These are phyloP conservation scores for Saccharum hybrid DNA, from an alignment of 202 grass and related monocot species.

Conservation along the genomic window DNA sequence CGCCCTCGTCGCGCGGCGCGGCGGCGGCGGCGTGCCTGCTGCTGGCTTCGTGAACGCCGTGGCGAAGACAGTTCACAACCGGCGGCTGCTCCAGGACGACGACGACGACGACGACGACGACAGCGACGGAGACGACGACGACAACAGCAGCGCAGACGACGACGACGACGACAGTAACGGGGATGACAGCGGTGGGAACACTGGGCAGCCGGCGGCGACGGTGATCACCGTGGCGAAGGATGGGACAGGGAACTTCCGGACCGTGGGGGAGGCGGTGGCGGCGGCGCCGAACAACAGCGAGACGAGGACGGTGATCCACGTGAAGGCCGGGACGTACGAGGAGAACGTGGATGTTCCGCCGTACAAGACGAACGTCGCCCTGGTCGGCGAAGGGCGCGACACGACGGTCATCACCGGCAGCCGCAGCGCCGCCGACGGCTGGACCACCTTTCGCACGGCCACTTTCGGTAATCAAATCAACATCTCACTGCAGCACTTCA, in stretches of 20 bases:
- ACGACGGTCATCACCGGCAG: constrained; percentile 71
- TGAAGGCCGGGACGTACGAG: constrained; percentile 77
- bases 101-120: background rate
- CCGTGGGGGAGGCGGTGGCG: constrained; percentile 75
- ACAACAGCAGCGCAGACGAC: background rate
- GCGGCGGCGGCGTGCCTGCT: background rate
- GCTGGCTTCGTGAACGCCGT: constrained; percentile 31
- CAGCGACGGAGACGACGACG: background rate
- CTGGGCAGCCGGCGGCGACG: background rate
- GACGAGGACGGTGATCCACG: constrained; percentile 56
- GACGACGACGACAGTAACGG: background rate
- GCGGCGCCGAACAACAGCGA: constrained; percentile 69
- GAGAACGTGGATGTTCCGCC: constrained; percentile 74
- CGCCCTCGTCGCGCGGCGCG: constrained; percentile 50
- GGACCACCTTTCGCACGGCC: constrained; percentile 87
- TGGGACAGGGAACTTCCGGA: constrained; percentile 62
- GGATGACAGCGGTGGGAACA: background rate
- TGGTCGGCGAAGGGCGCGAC: constrained; percentile 68
- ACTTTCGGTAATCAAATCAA: constrained; percentile 61
- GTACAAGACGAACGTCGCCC: constrained; percentile 70
- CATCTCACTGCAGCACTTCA: background rate
- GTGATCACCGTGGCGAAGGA: constrained; percentile 78
- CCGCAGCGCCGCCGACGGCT: constrained; percentile 61
- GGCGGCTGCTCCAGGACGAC: constrained; percentile 48
- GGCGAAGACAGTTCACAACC: constrained; percentile 35